Evolutionary conservation across 2,329 filamentous ascomycete species (phyloP), one percentile per base, ranked within the genome.

Genomic region (Colletotrichum shisoi): DNA sequence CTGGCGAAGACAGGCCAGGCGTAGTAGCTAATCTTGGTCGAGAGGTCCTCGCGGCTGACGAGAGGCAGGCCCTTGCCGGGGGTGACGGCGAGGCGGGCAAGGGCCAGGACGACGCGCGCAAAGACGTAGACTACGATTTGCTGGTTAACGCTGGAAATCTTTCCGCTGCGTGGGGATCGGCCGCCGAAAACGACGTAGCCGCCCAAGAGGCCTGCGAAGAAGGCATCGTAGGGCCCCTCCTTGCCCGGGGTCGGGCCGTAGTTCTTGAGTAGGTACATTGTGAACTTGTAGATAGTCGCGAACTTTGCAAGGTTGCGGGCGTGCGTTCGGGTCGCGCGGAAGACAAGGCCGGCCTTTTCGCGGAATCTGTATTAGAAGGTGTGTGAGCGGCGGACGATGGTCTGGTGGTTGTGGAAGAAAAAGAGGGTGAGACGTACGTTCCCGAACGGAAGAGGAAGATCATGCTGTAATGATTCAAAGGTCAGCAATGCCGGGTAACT

Each of bases 61-160:
- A 79, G 45, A 42, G 85, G 80, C 66, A 89, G 73, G 61, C 84
- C 84, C 64, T 75, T 74, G 49, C 82, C 82, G 2, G 86, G 86
- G 78, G 92, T 89, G 70, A 98, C 88, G 63, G 91, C 87, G 65
- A 98, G 82, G 74, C 93, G 92, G 39, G 94, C 95, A 27, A 96
- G 81, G 9, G 92, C 92, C 40, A 99, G 86, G 68, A 91, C 85
- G 17, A 97, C 95, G 71, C 95, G 89, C 54, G 95, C 95, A 76
- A 97, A 97, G 70, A 99, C 91, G 82, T 99, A 99, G 73, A 98
- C 92, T 78, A 97, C 93, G 76, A 99, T 99, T 84, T 99, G 94
- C 83, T 97, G 93, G 80, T 90, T 96, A 70, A 97, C 90, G 70
- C 88, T 91, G 69, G 90, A 91, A 74, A 92, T 89, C 76, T 86